Conservation (phyloP, 139 green algal species). For the Chlorella sp. region DNA sequence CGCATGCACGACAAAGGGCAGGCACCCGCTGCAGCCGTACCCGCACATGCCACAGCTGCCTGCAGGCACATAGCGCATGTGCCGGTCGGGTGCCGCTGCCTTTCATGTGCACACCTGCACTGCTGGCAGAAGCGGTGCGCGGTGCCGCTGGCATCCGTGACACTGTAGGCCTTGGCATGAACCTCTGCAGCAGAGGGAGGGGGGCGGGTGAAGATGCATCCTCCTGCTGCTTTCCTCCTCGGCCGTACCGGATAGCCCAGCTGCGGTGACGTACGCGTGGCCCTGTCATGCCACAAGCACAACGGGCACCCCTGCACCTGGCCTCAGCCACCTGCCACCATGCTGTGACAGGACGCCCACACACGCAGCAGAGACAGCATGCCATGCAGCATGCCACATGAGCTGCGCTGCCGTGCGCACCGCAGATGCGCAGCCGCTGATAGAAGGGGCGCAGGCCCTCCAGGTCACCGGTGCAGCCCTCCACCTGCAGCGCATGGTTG, state of each 20-base stretch:
- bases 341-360: neutral
- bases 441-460: constrained; percentile 7
- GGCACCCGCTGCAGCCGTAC: too few species aligned
- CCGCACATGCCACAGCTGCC: too few species aligned
- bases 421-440: constrained; percentile 11
- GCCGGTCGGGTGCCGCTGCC: too few species aligned
- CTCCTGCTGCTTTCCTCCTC: too few species aligned
- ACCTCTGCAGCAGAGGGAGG: neutral
- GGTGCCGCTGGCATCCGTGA: neutral
- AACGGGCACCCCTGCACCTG: too few species aligned
- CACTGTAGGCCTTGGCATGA: neutral
- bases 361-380: neutral
- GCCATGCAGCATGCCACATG: neutral
- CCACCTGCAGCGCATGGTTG: neutral
- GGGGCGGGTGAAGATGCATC: neutral
- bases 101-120: neutral
- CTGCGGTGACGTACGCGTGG: too few species aligned
- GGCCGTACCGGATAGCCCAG: too few species aligned
- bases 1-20: too few species aligned
- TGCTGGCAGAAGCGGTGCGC: neutral
- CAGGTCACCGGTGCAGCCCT: neutral
- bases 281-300: too few species aligned
- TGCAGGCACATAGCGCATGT: too few species aligned
- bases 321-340: neutral
- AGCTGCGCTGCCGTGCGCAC: neutral